Base-by-base conservation (phyloP, 306 rosid genomes). In the Trichosanthes cucumerina region DNA sequence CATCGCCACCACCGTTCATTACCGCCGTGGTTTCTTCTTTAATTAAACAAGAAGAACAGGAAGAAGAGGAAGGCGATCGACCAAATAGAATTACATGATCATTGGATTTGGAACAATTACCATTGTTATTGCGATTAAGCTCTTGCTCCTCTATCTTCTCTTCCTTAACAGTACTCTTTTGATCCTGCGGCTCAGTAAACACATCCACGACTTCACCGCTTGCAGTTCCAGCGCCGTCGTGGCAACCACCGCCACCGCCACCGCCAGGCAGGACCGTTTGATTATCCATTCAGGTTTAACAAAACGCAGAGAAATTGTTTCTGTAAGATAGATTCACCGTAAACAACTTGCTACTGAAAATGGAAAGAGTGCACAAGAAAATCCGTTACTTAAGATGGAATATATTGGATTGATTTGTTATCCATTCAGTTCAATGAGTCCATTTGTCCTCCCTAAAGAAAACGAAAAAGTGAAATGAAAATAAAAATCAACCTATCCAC, bases 11-110 rank as follows among this genome's bases (percentile, higher is more conserved):
- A 0, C 4, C 79, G 11, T 82, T 87, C 21, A 7, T 39, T 4
- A 33, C 80, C 34, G 10, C 76, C 19, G 31, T 11, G 53, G 15
- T 69, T 46, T 89, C 96, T 31, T 88, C 84, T 83, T 93, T 89
- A 2, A 91, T 41, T 3, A 41, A 71, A 52, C 44, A 39, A 39
- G 44, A 6, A 6, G 44, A 39, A 39, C 23, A 62, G 28, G 38
- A 60, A 62, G 41, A 62, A 28, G 69, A 62, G 31, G 69, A 62
- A 39, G 68, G 0, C 6, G 68, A 62, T 13, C 41, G 8, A 31
- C 4, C 64, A 23, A 9, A 9, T 57, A 57, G 3, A 57, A 57
- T 23, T 10, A 57, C 62, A 56, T 8, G 56, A 16, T 50, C 56
- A 16, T 50, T 21, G 6, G 49, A 2, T 44, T 56, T n/a, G 62